phyloP scores from a whole-genome alignment of 306 rosid genomes.

The Lathyrus tuberosus region DNA sequence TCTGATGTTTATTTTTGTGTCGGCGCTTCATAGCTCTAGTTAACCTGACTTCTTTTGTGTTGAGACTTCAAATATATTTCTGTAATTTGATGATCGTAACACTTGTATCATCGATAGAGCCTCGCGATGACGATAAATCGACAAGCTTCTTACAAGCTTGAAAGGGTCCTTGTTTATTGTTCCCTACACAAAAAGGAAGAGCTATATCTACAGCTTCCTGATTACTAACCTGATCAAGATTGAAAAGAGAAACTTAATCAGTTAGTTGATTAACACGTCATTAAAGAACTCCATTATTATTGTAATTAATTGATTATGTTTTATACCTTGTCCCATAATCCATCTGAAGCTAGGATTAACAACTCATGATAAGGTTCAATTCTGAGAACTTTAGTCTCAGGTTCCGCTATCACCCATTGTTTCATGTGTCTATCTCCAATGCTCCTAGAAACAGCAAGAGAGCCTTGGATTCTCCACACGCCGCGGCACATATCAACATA shows the following conservation, averaged over 20 bases:
- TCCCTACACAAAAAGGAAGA: constrained; percentile 54
- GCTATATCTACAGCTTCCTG: constrained; percentile 92
- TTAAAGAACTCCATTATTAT: not conserved
- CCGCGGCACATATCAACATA: constrained; percentile 91
- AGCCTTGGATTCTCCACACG: constrained; percentile 89
- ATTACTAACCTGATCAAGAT: constrained; percentile 65
- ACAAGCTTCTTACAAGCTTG: constrained; percentile 81
- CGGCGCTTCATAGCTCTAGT: not conserved
- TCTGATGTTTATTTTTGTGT: not conserved
- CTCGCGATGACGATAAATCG: constrained; percentile 73
- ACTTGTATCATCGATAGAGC: constrained; percentile 82
- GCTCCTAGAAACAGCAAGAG: constrained; percentile 88
- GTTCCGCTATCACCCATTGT: constrained; percentile 86
- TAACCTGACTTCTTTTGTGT: constrained; percentile 25
- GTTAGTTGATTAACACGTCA: not conserved
- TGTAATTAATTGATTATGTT: constrained; percentile 7
- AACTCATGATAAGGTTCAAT: constrained; percentile 76
- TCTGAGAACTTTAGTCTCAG: constrained; percentile 68
- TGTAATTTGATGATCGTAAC: constrained; percentile 71
- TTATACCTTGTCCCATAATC: constrained; percentile 95
- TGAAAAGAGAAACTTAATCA: constrained; percentile 29
- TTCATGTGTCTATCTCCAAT: constrained; percentile 84
- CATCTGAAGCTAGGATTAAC: constrained; percentile 90
- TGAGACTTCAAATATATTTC: constrained; percentile 47
- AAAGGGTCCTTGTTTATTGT: constrained; percentile 52